Base-by-base conservation (phyloP, 2,329 filamentous ascomycete genomes). In the Triangularia verruculosa region DNA sequence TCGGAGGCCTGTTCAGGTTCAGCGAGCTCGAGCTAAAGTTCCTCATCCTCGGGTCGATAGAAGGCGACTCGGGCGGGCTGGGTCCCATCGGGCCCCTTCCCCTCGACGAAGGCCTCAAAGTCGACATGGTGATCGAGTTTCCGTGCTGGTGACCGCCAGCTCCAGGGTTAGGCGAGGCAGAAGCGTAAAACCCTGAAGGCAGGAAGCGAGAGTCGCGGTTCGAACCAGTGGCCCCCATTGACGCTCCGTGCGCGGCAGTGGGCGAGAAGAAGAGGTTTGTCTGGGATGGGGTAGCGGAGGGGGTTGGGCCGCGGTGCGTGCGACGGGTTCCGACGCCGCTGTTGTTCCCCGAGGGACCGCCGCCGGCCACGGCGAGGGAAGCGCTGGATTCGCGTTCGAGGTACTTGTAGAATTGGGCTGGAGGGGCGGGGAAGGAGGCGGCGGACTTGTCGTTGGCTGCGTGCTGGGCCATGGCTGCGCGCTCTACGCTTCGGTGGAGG, bases 241-340 rank as follows among this genome's bases (percentile, higher is more conserved):
- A 90, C 1, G 91, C 80, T 62, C 83, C 83, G 62, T 83, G 83
- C 7, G 85, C 86, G 1, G 93, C 93, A 0, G 95, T 98, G 0
- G 95, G 95, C 7, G 93, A 97, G 81, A 97, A 99, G 84, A 99
- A 99, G 15, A 98, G 82, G 66, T 89, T 91, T 39, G 86, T 86
- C 70, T 83, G 80, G 72, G 85, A 90, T 11, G 82, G 86, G 25
- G 83, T 86, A 58, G 78, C 78, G 9, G 84, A 85, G 1, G 82
- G 82, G 28, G 79, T 76, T 2, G 83, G 81, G 1, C 80, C 83
- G 56, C 84, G 82, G 63, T 76, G 79, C 13, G 82, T 82, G 57
- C 83, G 80, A 61, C 84, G 80, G 22, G 39, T 39, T 34, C 56
- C 56, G 20, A 58, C 22, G 8, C 56, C 56, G 30, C 13, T 28